Percentiles rank a stretch among this genome's conserved stretches.
Evolutionary conservation across 768 basidiomycete species (phyloP).

Genomic region (Agaricus subrufescens): DNA sequence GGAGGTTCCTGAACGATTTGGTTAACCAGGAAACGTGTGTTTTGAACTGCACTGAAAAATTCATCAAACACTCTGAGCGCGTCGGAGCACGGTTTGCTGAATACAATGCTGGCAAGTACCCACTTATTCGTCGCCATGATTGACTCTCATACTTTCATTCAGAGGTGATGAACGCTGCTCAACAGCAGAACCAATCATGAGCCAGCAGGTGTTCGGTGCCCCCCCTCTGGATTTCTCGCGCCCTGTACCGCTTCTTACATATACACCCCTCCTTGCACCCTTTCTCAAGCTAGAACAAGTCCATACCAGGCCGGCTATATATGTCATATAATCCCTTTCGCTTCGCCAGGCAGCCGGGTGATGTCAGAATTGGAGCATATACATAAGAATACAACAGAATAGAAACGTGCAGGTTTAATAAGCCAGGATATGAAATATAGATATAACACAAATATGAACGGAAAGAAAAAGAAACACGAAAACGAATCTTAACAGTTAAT

Average conservation of each 20-base stretch:
- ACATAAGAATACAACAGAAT: constrained; percentile 3
- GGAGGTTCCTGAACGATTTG: background rate
- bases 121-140: background rate
- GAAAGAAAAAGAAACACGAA: background rate
- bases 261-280: background rate
- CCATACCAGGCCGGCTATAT: background rate
- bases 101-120: constrained; percentile 76
- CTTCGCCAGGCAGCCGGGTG: background rate
- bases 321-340: background rate
- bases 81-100: constrained; percentile 92
- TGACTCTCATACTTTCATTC: background rate
- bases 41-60: constrained; percentile 94
- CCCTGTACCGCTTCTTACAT: background rate
- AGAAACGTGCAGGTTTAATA: background rate
- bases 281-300: background rate
- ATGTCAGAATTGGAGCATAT: background rate
- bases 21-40: constrained; percentile 75
- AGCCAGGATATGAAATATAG: background rate
- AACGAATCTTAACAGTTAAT: background rate
- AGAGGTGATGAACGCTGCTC: constrained; percentile 38
- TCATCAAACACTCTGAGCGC: constrained; percentile 93
- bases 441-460: background rate
- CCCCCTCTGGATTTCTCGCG: background rate
- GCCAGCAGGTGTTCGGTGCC: background rate
- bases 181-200: constrained; percentile 26